Conservation (phyloP, 306 rosid genomes). For the Abrus precatorius region DNA sequence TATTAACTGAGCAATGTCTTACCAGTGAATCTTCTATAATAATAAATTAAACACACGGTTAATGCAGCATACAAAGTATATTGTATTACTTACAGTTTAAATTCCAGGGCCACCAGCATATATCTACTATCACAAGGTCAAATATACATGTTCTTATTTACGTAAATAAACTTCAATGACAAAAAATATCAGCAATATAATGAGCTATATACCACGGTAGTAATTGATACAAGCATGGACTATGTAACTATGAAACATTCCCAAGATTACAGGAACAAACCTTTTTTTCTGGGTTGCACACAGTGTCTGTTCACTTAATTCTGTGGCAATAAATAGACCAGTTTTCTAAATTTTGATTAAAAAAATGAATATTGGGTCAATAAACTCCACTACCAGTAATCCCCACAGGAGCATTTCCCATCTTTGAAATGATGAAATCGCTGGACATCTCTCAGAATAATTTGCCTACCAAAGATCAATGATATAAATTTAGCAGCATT, state of each 20-base stretch:
- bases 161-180: conserved; percentile 4
- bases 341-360: not conserved
- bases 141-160: conserved; percentile 33
- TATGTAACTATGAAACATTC: conserved; percentile 30
- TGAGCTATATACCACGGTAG: not conserved
- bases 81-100: not conserved
- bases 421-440: conserved; percentile 84
- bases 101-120: not conserved
- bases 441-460: conserved; percentile 83
- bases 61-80: not conserved
- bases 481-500: conserved; percentile 80
- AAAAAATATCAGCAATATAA: not conserved
- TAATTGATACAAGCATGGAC: conserved; percentile 8
- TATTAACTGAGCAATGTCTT: not conserved
- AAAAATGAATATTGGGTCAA: conserved; percentile 32
- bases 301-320: conserved; percentile 6
- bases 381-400: conserved; percentile 71
- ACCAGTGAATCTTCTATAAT: not conserved
- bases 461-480: conserved; percentile 70
- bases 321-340: conserved; percentile 17
- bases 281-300: conserved; percentile 10
- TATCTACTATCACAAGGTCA: conserved; percentile 16
- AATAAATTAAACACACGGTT: not conserved
- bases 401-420: conserved; percentile 90
- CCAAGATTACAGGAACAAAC: conserved; percentile 16